phyloP scores from a whole-genome alignment of 306 rosid genomes.

The Lathyrus aphaca region DNA sequence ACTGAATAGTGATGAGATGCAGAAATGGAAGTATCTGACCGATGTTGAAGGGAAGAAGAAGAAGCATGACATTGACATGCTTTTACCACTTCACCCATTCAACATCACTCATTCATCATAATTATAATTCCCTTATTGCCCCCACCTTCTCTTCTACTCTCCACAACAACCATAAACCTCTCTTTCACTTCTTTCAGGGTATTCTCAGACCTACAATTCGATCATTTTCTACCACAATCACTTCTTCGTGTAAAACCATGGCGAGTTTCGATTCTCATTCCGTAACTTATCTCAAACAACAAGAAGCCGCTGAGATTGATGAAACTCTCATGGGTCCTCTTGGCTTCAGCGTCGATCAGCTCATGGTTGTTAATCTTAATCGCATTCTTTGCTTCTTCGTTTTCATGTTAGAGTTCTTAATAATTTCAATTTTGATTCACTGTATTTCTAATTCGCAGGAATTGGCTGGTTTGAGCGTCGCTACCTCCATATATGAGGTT shows the following conservation, averaged over 20 bases:
- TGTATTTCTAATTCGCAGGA: conserved; percentile 55
- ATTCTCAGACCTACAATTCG: conserved; percentile 52
- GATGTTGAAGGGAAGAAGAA: too few relatives aligned
- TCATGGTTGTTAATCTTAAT: conserved; percentile 62
- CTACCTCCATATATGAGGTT: conserved; percentile 86
- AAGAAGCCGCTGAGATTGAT: conserved; percentile 87
- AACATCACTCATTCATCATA: too few relatives aligned
- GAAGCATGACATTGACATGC: too few relatives aligned
- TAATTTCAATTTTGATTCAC: background rate
- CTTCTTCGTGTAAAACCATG: conserved; percentile 43
- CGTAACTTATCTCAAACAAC: conserved; percentile 73
- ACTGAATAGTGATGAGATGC: too few relatives aligned
- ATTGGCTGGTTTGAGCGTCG: conserved; percentile 96
- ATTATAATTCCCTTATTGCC: too few relatives aligned
- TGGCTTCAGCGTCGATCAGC: conserved; percentile 88
- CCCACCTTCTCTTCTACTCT: too few relatives aligned
- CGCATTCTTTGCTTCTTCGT: background rate
- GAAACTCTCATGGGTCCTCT: conserved; percentile 94
- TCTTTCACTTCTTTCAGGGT: conserved; percentile 42
- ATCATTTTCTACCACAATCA: conserved; percentile 39
- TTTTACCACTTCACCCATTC: too few relatives aligned
- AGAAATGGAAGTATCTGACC: too few relatives aligned
- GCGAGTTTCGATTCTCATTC: conserved; percentile 47
- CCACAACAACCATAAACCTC: too few relatives aligned
- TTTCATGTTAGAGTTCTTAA: background rate